Evolutionary conservation across 1,284 basidiomycete genomes (phyloP), one percentile per base, ranked within the genome.

Genomic region (Ganoderma leucocontextum): DNA sequence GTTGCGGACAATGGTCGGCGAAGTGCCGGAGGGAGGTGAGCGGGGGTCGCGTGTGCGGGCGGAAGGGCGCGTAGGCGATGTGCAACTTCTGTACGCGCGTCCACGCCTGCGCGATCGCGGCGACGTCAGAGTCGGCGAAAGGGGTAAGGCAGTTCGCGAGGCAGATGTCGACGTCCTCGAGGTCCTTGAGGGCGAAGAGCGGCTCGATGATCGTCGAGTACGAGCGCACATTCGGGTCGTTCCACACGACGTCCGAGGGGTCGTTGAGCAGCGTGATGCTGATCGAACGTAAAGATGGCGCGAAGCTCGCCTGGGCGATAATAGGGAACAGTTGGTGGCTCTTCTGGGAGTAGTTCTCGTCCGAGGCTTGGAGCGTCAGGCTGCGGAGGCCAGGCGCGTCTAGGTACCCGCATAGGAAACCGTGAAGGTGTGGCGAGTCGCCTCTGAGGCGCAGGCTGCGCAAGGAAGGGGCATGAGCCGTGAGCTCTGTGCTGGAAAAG

Each of bases 41-140:
- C 5, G 68, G 55, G 5, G 71, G 71, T 12, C 61, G 29, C 15
- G 35, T 53, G 57, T 49, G 47, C 6, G 63, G 9, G 5, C 59
- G 55, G 52, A 61, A 47, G 1, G 69, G 69, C 6, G 39, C 22
- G 42, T 66, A 72, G 22, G 60, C 22, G 49, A 72, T 58, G n/a
- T 17, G 33, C 39, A 70, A 64, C 5, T 52, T 39, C 8, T 35
- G 66, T 3, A 67, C 35, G 58, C 38, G 59, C 36, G 35, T 38
- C 71, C 71, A 72, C 4, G 69, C 67, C n/a, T 35, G 68, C 1
- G 71, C 71, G 61, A 72, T 29, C 19, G 61, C 63, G 41, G 53
- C 66, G 17, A 70, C 42, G 52, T 70, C 69, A 0, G 25, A 66
- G 58, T 70, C 71, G 4, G 29, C 41, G 41, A 70, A 35, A 8